Conservation (phyloP, 345 rosid genomes). For the Geranium rotundifolium region DNA sequence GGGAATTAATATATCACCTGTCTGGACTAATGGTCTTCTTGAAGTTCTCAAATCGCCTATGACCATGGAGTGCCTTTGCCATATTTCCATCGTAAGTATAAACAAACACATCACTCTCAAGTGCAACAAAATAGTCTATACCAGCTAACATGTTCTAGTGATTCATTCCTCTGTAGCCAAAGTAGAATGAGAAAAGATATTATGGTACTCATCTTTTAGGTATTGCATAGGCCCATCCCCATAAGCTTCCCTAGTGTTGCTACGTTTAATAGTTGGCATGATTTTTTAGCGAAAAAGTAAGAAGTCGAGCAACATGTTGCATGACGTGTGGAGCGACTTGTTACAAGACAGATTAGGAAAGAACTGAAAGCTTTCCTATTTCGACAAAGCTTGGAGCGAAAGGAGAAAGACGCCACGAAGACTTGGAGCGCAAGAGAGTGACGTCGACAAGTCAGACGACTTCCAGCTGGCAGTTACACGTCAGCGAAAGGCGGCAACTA, state of each 20-base stretch:
- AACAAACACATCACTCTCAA: slow-evolving; percentile 75
- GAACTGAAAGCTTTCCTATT: no score
- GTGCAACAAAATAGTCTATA: slow-evolving; percentile 78
- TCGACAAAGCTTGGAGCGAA: no score
- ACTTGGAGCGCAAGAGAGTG: no score
- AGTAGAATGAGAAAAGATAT: slow-evolving; percentile 75
- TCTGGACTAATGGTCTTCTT: slow-evolving; percentile 84
- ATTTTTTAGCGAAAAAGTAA: no score
- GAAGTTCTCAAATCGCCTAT: slow-evolving; percentile 74
- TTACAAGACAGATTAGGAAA: no score
- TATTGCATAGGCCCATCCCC: slow-evolving; percentile 79
- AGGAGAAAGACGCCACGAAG: no score
- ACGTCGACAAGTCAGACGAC: no score
- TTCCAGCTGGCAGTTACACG: no score
- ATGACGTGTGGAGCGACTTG: no score
- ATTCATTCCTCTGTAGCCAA: slow-evolving; percentile 52
- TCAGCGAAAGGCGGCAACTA: no score
- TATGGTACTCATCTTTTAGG: slow-evolving; percentile 55
- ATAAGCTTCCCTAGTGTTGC: slow-evolving; percentile 76
- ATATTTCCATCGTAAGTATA: slow-evolving; percentile 91
- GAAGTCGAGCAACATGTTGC: no score
- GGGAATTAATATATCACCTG: slow-evolving; percentile 32
- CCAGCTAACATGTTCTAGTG: slow-evolving; percentile 97
- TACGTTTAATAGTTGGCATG: no score
- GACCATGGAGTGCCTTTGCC: slow-evolving; percentile 99